Base-by-base conservation (phyloP, 345 rosid species). In the Lepidium aucheri region DNA sequence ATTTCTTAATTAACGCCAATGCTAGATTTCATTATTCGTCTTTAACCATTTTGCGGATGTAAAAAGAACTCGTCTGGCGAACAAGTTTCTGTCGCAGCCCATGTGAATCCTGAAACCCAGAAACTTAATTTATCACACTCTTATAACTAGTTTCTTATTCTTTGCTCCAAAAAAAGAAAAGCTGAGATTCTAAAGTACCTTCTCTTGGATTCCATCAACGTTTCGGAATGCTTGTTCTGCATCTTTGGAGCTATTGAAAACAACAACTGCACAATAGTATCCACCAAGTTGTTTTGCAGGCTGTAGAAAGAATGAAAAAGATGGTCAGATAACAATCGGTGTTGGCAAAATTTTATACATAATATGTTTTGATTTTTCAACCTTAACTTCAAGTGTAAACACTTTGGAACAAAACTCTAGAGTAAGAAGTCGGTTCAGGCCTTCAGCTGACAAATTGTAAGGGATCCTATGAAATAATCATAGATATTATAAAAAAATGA, bases 211-310 rank as follows among this genome's bases (percentile, higher is more conserved):
- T 58, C 86, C 95, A 20, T 65, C 53, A 24, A 81, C 43, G 64
- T 71, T 79, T 68, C 80, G 77, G 78, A 84, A 91, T 36, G 87
- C 88, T 60, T 52, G 59, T 8, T 72, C 16, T 56, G 96, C 98
- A 2, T 24, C 85, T 67, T 68, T 63, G 16, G 79, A 65, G 60
- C 69, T 77, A 34, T 46, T 50, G 69, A 87, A 91, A 58, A 77
- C 41, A 33, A 83, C 86, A 53, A 74, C 9, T 10, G 79, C 89
- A 61, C 87, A 74, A 61, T 89, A 89, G 11, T 65, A 76, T 24
- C 54, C 70, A 50, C 83, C 82, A 39, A 33, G 67, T 28, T 58
- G 73, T 69, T 77, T 85, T 4, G 78, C 59, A 60, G 82, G 75
- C 96, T 85, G 87, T 42, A 55, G 79, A 68, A 63, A 65, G 4